These are phyloP conservation scores for Aegilops umbellulata DNA, from an alignment of 176 grass and related monocot genomes.

Conservation along the genomic window DNA sequence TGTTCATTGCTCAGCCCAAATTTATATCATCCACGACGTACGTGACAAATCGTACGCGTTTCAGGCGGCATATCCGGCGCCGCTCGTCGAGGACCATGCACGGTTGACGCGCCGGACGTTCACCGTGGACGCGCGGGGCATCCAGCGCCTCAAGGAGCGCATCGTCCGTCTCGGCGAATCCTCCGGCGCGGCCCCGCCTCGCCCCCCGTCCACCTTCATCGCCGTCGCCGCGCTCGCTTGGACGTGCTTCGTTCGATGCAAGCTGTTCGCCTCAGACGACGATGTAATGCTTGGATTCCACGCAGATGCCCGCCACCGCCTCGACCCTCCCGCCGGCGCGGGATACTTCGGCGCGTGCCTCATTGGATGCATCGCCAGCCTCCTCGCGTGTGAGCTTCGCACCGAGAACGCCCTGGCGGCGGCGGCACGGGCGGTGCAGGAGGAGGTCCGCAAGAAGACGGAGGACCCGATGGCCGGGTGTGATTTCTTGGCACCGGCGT, in stretches of 20 bases:
- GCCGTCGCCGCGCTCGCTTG: constrained; percentile 30
- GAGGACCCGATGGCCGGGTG: constrained; percentile 29
- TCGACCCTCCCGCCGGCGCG: constrained; percentile 24
- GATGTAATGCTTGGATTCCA: constrained; percentile 18
- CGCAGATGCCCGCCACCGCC: constrained; percentile 35
- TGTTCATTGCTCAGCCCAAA: neutral
- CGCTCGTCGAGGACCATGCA: neutral
- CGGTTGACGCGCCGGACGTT: constrained; percentile 26
- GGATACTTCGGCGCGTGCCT: constrained; percentile 41
- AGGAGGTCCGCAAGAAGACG: neutral
- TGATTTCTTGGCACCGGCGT: neutral
- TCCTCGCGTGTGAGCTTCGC: constrained; percentile 16
- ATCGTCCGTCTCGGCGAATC: neutral
- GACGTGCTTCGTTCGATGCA: constrained; percentile 21
- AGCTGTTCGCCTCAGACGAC: neutral
- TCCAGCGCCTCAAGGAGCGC: constrained; percentile 35
- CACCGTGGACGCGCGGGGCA: neutral
- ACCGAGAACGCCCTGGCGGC: neutral
- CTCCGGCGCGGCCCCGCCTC: neutral
- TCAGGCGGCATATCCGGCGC: neutral
- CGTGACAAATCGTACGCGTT: neutral
- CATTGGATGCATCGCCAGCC: neutral
- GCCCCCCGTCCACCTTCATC: constrained; percentile 41
- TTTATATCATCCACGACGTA: no score
- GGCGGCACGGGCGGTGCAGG: constrained; percentile 25